Percentiles rank a stretch among this genome's conserved stretches.
Evolutionary conservation across 441 rosid species (phyloP).

Genomic region (Croton laevigatus): DNA sequence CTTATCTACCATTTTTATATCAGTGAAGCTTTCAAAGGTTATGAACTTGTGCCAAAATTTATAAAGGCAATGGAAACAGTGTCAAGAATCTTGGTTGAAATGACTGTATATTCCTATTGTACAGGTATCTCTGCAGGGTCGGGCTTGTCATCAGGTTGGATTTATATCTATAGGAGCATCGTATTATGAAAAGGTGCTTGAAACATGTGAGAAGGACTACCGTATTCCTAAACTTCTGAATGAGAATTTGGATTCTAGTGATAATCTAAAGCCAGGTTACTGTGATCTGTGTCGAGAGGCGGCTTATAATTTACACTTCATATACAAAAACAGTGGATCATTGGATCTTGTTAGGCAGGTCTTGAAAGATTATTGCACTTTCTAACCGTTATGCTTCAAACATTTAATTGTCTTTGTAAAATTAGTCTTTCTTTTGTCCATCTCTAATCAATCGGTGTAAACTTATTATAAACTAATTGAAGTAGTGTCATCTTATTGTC

Average conservation of each 20-base stretch:
- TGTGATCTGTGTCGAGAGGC: constrained; percentile 81
- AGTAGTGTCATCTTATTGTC: too few species aligned
- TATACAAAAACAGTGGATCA: constrained; percentile 80
- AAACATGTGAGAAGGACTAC: constrained; percentile 49
- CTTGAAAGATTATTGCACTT: constrained; percentile 68
- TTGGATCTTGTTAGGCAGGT: constrained; percentile 86
- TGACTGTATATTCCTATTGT: not conserved
- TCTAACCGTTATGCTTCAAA: constrained; percentile 34
- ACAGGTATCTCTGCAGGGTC: constrained; percentile 48
- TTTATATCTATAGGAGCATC: constrained; percentile 65
- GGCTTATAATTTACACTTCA: constrained; percentile 85
- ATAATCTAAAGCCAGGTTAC: constrained; percentile 48
- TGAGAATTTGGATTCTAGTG: constrained; percentile 39
- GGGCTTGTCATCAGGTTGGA: constrained; percentile 90
- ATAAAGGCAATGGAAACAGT: not conserved
- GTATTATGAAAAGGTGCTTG: constrained; percentile 74
- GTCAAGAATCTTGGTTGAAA: not conserved
- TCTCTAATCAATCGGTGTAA: too few species aligned
- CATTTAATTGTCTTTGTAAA: not conserved
- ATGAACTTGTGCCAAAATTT: not conserved
- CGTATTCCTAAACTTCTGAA: constrained; percentile 67
- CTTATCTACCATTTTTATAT: not conserved
- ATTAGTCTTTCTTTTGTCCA: not conserved
- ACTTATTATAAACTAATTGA: too few species aligned
- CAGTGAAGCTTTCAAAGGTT: not conserved